Conservation (phyloP, 768 basidiomycete genomes). For the Daedaleopsis nitida region DNA sequence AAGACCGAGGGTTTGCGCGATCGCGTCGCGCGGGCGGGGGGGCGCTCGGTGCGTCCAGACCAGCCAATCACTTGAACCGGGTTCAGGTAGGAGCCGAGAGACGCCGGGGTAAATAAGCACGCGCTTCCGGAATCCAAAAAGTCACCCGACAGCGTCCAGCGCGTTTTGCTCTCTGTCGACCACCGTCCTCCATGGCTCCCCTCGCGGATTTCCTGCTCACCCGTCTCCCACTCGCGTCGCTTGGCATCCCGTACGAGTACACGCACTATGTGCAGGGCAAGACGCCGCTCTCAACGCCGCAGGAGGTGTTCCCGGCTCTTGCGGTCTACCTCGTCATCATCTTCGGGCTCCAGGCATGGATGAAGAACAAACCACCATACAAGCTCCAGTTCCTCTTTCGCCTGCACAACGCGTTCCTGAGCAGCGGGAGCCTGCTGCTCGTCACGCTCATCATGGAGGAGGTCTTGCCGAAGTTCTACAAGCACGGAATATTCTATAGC, state of each 20-base stretch:
- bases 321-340: slow-evolving; percentile 84
- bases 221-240: slow-evolving; percentile 50
- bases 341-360: slow-evolving; percentile 80
- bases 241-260: slow-evolving; percentile 51
- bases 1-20: neutral
- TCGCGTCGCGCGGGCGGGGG: neutral
- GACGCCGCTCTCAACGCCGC: slow-evolving; percentile 79
- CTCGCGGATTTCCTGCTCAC: slow-evolving; percentile 74
- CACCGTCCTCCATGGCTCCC: slow-evolving; percentile 55
- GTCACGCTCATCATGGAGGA: slow-evolving; percentile 92
- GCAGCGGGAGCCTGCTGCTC: slow-evolving; percentile 79
- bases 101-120: slow-evolving; percentile 27
- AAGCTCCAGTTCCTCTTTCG: slow-evolving; percentile 87
- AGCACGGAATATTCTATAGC: slow-evolving; percentile 69
- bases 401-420: slow-evolving; percentile 87
- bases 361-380: slow-evolving; percentile 74
- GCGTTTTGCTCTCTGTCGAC: slow-evolving; percentile 22
- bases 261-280: slow-evolving; percentile 68
- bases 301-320: slow-evolving; percentile 70
- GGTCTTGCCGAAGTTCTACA: slow-evolving; percentile 77
- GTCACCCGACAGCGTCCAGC: slow-evolving; percentile 15
- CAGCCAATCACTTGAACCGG: neutral
- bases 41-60: neutral
- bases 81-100: no score
- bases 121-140: slow-evolving; percentile 25